phyloP scores from a whole-genome alignment of 2,329 filamentous ascomycete species.

The Parascedosporium putredinis region DNA sequence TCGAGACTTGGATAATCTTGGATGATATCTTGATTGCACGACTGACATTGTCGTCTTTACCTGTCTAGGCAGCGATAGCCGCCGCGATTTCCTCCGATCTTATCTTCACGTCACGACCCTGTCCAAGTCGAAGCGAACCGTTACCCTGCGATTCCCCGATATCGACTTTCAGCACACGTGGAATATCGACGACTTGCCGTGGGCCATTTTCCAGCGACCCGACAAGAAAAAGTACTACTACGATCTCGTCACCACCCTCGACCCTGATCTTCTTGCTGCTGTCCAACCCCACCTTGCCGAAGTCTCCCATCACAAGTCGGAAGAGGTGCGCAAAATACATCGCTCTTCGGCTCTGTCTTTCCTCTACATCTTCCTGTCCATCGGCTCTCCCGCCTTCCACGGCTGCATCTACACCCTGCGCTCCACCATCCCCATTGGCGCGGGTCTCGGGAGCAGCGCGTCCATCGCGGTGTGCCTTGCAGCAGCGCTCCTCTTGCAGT shows the following conservation, averaged over 20 bases:
- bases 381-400: conserved; percentile 68
- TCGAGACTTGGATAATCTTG: too few relatives aligned
- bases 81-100: conserved; percentile 91
- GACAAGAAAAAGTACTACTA: conserved; percentile 94
- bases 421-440: conserved; percentile 86
- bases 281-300: conserved; percentile 67
- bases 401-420: conserved; percentile 83
- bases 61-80: conserved; percentile 77
- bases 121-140: conserved; percentile 81
- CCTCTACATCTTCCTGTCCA: conserved; percentile 83
- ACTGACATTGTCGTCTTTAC: too few relatives aligned
- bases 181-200: conserved; percentile 87
- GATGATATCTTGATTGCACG: too few relatives aligned
- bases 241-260: conserved; percentile 73
- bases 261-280: conserved; percentile 69
- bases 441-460: conserved; percentile 86
- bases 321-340: conserved; percentile 73
- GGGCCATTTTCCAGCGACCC: conserved; percentile 68
- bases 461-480: conserved; percentile 85
- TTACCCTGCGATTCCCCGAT: conserved; percentile 83
- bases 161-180: conserved; percentile 84
- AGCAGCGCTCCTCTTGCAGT: conserved; percentile 74
- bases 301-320: conserved; percentile 57
- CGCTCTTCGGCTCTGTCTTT: conserved; percentile 73
- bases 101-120: conserved; percentile 93